Percentiles rank a stretch among this genome's conserved stretches.
Conservation (phyloP, 768 basidiomycete species). For the Auricularia auricula-judae region DNA sequence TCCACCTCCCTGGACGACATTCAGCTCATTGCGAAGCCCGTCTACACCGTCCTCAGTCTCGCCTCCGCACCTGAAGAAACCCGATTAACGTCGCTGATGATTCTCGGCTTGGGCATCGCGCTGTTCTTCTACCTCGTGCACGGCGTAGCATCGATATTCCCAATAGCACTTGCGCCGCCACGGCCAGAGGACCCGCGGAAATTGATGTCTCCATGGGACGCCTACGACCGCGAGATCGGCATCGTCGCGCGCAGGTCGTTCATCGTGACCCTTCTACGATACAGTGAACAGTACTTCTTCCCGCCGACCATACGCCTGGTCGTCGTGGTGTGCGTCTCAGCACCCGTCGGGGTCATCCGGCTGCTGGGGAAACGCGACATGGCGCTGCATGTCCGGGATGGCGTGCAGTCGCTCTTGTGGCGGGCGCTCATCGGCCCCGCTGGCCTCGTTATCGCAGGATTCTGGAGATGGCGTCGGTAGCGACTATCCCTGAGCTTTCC, state of each 20-base stretch:
- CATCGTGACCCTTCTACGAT: slow-evolving; percentile 24
- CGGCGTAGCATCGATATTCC: not conserved
- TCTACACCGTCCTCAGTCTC: slow-evolving; percentile 8
- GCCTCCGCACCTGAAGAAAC: slow-evolving; percentile 37
- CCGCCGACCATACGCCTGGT: slow-evolving; percentile 44
- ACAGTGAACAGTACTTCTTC: slow-evolving; percentile 29
- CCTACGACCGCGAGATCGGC: slow-evolving; percentile 34
- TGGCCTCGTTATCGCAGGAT: not conserved
- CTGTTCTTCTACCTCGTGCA: not conserved
- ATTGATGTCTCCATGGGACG: slow-evolving; percentile 30
- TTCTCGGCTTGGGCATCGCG: slow-evolving; percentile 18
- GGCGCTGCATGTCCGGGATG: not conserved
- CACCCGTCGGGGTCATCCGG: not conserved
- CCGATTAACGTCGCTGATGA: slow-evolving; percentile 26
- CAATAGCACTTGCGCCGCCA: slow-evolving; percentile 10
- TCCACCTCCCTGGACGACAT: slow-evolving; percentile 37
- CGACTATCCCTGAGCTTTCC: no score
- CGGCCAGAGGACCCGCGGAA: slow-evolving; percentile 4
- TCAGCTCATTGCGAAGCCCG: slow-evolving; percentile 9
- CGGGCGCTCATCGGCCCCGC: not conserved
- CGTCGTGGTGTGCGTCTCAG: slow-evolving; percentile 11
- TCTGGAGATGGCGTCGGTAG: not conserved
- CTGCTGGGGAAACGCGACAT: not conserved
- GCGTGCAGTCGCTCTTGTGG: not conserved
- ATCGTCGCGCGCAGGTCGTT: slow-evolving; percentile 32